Base-by-base conservation (phyloP, 495 filamentous ascomycete species). In the Penicillium psychrofluorescens region DNA sequence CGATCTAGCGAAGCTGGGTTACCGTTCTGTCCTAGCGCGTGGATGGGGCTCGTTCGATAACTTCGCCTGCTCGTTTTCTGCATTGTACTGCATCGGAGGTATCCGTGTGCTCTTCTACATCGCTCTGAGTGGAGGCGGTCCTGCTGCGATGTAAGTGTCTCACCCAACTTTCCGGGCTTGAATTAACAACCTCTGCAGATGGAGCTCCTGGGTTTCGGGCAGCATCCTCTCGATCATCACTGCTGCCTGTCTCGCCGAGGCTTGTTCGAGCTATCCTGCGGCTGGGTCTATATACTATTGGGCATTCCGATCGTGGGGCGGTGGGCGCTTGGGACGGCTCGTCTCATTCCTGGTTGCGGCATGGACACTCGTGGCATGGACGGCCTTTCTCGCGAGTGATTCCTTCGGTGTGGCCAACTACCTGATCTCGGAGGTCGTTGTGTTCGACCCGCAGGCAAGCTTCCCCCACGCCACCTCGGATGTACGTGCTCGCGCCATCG, bases 201-300 rank as follows among this genome's bases (percentile, higher is more conserved):
- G 60, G 62, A 66, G 60, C 50, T 65, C 59, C 27, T 67, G 59
- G 59, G 34, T 64, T 27, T 64, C 63, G 11, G 61, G 61, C 39
- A 64, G 58, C 39, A 55, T 64, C 27, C 40, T 66, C 7, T 64
- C 60, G 6, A 56, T 63, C 43, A 62, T 66, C 42, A 63, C 62
- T 22, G 55, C 60, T 12, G 60, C 58, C 11, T 63, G 58, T 33
- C 58, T 66, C 22, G 62, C 62, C 8, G 62, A 63, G 48, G 62
- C 62, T 9, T 66, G 60, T 32, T 63, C 60, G 13, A 48, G 44
- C 33, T 63, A 62, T 29, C 58, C 62, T 11, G 62, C 58, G 38
- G 61, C 62, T 13, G 62, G 62, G 8, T 66, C 61, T 3, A 64
- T 62, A 29, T 66, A 66, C 54, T 64, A 64, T 50, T 66, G 61